These are phyloP conservation scores for Mycosphaerella sp. DNA, from an alignment of 2,329 filamentous ascomycete species.

Conservation along the genomic window DNA sequence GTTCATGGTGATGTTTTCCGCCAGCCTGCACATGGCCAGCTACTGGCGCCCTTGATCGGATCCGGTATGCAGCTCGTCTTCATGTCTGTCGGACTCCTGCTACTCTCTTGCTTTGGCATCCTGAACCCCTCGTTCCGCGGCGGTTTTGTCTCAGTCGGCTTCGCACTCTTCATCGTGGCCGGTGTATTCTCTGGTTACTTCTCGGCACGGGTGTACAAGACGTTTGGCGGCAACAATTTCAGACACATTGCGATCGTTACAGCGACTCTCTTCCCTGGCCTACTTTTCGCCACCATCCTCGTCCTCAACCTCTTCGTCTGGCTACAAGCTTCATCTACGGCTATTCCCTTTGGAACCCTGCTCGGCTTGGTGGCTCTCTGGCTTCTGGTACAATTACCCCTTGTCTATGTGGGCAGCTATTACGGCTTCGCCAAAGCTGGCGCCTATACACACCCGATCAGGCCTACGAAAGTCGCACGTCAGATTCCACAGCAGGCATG, in stretches of 20 bases:
- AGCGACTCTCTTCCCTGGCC: conserved; percentile 69
- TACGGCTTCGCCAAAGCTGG: conserved; percentile 63
- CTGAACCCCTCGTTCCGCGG: conserved; percentile 85
- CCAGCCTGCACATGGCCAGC: conserved; percentile 60
- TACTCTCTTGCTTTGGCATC: conserved; percentile 62
- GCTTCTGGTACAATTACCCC: conserved; percentile 78
- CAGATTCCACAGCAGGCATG: conserved; percentile 70
- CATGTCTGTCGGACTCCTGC: conserved; percentile 62
- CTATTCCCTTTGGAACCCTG: conserved; percentile 75
- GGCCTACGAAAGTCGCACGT: conserved; percentile 63
- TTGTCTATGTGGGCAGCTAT: conserved; percentile 76
- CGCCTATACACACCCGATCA: conserved; percentile 75
- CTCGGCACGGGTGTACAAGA: conserved; percentile 75
- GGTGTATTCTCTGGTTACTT: conserved; percentile 84
- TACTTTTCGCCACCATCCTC: conserved; percentile 68
- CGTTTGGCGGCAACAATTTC: conserved; percentile 70
- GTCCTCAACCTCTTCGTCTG: conserved; percentile 83
- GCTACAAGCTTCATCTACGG: conserved; percentile 82
- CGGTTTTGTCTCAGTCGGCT: conserved; percentile 76
- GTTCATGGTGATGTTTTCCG: conserved; percentile 86
- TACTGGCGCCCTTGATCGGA: conserved; percentile 74
- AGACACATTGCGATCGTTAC: conserved; percentile 68
- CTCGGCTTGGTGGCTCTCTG: conserved; percentile 67
- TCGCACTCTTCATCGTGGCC: conserved; percentile 76
- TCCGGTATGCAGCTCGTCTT: conserved; percentile 83